Evolutionary conservation across 2,329 filamentous ascomycete species (phyloP).

Genomic region (Arachnomyces sp.): DNA sequence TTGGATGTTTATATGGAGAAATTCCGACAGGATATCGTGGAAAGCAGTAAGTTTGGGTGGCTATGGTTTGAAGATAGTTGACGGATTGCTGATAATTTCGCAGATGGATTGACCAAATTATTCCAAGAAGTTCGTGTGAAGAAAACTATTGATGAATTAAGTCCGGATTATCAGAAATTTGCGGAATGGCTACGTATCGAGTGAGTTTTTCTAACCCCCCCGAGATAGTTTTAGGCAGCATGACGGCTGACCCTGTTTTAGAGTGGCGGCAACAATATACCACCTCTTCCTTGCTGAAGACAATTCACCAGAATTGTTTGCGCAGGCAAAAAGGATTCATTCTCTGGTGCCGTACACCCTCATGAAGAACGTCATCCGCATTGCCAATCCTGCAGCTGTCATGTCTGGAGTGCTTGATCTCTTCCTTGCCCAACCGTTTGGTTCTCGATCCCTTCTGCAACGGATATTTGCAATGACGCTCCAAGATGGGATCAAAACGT

Average conservation of each 20-base stretch:
- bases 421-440: constrained; percentile 92
- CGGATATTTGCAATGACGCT: constrained; percentile 88
- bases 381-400: constrained; percentile 91
- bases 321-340: constrained; percentile 87
- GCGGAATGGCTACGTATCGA: constrained; percentile 97
- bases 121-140: constrained; percentile 92
- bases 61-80: constrained; percentile 23
- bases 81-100: constrained; percentile 5
- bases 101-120: constrained; percentile 79
- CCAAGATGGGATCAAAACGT: constrained; percentile 77
- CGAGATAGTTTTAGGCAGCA: neutral
- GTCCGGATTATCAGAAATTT: constrained; percentile 94
- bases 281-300: constrained; percentile 96
- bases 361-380: constrained; percentile 92
- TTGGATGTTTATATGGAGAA: constrained; percentile 96
- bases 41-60: constrained; percentile 52
- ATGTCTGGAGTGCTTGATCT: constrained; percentile 94
- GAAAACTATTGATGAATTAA: constrained; percentile 75
- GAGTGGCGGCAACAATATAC: constrained; percentile 87
- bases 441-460: constrained; percentile 80
- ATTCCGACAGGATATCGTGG: constrained; percentile 59
- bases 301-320: constrained; percentile 93
- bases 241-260: constrained; percentile 16
- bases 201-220: constrained; percentile 23
- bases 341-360: constrained; percentile 87